Conservation (phyloP, 2,329 filamentous ascomycete genomes). For the Aspergillus sp. region DNA sequence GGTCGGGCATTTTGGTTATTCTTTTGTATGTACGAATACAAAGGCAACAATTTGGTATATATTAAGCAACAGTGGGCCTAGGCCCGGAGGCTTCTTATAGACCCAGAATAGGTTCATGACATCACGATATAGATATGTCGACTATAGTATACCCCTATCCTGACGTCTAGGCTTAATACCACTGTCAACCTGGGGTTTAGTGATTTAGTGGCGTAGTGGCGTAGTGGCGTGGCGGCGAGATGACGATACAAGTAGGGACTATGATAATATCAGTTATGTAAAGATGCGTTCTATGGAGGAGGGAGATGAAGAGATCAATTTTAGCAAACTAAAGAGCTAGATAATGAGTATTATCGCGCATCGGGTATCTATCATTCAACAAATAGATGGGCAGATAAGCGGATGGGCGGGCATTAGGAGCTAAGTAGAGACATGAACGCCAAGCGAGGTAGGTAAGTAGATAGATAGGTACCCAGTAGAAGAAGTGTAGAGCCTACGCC, state of each 20-base stretch:
- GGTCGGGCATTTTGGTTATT: neutral
- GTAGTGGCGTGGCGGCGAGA: neutral
- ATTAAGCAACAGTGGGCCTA: neutral
- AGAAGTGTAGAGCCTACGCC: neutral
- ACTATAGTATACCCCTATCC: neutral
- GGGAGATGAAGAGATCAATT: neutral
- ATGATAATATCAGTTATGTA: no score
- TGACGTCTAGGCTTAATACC: neutral
- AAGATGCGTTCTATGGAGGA: no score
- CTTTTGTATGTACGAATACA: neutral
- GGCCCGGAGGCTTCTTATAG: neutral
- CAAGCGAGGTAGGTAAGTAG: no score
- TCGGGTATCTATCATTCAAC: slow-evolving; percentile 23
- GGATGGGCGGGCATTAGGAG: neutral
- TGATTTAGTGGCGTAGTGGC: neutral
- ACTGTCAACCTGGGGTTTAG: no score
- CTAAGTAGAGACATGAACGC: no score
- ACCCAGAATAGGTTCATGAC: neutral
- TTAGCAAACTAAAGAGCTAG: neutral
- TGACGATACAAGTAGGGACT: neutral
- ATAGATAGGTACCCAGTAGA: no score
- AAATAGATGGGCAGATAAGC: slow-evolving; percentile 2
- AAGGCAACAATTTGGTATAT: neutral
- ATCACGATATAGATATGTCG: neutral
- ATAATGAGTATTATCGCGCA: slow-evolving; percentile 9